A percentile compares a stretch with the other conserved stretches of the same genome.
Evolutionary conservation across 176 grass and related monocot species (phyloP).

Genomic region (Guadua angustifolia): DNA sequence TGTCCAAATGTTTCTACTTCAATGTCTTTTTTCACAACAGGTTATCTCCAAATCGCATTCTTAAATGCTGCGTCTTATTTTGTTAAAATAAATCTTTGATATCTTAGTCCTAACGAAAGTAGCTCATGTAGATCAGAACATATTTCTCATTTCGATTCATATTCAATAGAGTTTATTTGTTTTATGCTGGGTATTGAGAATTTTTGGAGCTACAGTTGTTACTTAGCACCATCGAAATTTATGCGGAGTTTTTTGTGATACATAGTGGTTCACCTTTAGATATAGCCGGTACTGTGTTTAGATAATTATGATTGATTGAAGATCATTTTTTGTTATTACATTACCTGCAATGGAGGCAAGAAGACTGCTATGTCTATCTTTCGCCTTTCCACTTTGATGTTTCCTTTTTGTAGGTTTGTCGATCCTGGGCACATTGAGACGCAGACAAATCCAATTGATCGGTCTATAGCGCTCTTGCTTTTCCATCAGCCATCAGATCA

Average conservation of each 20-base stretch:
- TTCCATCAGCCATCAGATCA: conserved; percentile 64
- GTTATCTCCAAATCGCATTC: background rate
- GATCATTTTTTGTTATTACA: background rate
- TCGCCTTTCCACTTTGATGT: conserved; percentile 43
- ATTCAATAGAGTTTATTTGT: background rate
- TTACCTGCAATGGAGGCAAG: conserved; percentile 7
- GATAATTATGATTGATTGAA: conserved; percentile 32
- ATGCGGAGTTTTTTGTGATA: background rate
- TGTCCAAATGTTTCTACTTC: background rate
- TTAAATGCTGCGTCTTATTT: conserved; percentile 4
- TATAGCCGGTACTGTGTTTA: background rate
- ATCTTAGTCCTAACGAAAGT: conserved; percentile 5
- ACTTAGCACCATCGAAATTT: background rate
- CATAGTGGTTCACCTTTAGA: background rate
- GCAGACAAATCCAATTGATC: conserved; percentile 87
- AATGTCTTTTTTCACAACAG: background rate
- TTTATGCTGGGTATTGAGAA: background rate
- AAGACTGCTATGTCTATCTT: conserved; percentile 1
- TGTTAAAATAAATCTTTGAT: background rate
- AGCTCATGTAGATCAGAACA: background rate
- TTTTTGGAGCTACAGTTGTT: background rate
- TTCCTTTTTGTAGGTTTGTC: conserved; percentile 54
- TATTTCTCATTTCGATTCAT: background rate
- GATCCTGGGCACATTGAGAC: conserved; percentile 65
- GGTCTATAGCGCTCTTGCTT: conserved; percentile 83